Evolutionary conservation across 129 eudicot species (phyloP), one percentile per base, ranked within the genome.

Genomic region (Escallonia herrerae): DNA sequence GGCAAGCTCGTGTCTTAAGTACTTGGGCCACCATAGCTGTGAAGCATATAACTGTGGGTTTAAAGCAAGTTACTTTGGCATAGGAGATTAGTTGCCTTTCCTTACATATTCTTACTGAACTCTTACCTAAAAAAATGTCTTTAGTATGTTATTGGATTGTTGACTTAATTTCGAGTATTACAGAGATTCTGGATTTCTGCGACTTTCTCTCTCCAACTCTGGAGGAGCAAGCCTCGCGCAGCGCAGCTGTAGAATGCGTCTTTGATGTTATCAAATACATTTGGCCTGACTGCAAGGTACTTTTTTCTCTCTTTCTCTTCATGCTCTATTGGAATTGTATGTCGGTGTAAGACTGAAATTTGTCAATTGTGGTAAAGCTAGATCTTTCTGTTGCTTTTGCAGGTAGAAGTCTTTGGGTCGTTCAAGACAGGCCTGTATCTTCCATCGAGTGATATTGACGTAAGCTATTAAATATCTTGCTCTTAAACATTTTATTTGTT

Each of bases 171-270:
- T 37, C 59, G 44, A 6, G 37, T 57, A 45, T 79, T 73, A 62
- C 83, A 91, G 97, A 91, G 87, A 91, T 87, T 64, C 66, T 87
- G 68, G 97, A 91, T 76, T 91, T 91, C 63, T 91, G 97, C 66
- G 90, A 87, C 39, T 91, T 91, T 69, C 81, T 91, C 5, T 91
- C 96, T 6, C 96, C 97, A 43, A 91, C 97, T 45, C 79, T 77
- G n/a, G 96, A 87, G 68, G 97, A 91, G 79, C 78, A 79, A 76
- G 76, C 74, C 40, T 85, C 84, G 14, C 87, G 96, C 2, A 61
- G 58, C 70, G 84, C 84, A 64, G 97, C 97, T 10, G 87, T 91
- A 11, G 80, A 87, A 42, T 57, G 81, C 70, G 97, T 91, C n/a
- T 82, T 77, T 46, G 80, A 77, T 69, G 97, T 91, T 48, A 85